These are phyloP conservation scores for Iberis amara DNA, from an alignment of 441 rosid genomes.

Conservation along the genomic window DNA sequence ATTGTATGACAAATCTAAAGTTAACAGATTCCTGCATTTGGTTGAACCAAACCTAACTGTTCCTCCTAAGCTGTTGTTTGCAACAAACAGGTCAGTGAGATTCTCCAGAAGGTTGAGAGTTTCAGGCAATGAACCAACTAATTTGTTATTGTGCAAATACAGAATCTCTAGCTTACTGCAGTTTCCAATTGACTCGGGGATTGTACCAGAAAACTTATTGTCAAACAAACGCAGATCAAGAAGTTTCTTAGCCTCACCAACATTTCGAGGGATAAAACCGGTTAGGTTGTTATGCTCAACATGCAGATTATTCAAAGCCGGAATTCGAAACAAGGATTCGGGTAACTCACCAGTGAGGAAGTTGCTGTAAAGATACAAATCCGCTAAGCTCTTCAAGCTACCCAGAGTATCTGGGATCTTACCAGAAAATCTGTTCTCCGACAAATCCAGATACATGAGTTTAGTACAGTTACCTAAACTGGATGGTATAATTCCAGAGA, in stretches of 20 bases:
- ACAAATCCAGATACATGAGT: conserved; percentile 45
- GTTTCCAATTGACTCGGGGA: conserved; percentile 56
- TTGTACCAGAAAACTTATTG: conserved; percentile 47
- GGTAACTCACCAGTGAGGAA: conserved; percentile 48
- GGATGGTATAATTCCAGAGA: conserved; percentile 47
- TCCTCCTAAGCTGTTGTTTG: conserved; percentile 46
- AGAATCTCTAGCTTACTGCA: conserved; percentile 43
- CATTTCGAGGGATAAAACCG: conserved; percentile 47
- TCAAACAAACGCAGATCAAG: conserved; percentile 32
- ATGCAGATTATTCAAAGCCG: conserved; percentile 32
- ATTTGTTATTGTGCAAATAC: conserved; percentile 38
- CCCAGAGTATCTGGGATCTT: conserved; percentile 36
- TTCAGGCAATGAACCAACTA: conserved; percentile 51
- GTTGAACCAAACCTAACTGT: conserved; percentile 39
- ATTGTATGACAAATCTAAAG: conserved; percentile 50
- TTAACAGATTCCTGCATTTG: conserved; percentile 38
- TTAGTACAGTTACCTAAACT: conserved; percentile 40
- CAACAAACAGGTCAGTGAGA: conserved; percentile 38
- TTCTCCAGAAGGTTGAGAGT: conserved; percentile 46
- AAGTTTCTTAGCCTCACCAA: conserved; percentile 42
- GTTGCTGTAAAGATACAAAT: conserved; percentile 40
- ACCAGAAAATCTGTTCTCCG: conserved; percentile 44
- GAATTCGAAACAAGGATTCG: conserved; percentile 36
- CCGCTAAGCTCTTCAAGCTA: conserved; percentile 33
- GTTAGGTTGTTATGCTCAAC: conserved; percentile 44